These are phyloP conservation scores for Aristolochia fimbriata DNA, from an alignment of 164 flowering plant genomes.

Conservation along the genomic window DNA sequence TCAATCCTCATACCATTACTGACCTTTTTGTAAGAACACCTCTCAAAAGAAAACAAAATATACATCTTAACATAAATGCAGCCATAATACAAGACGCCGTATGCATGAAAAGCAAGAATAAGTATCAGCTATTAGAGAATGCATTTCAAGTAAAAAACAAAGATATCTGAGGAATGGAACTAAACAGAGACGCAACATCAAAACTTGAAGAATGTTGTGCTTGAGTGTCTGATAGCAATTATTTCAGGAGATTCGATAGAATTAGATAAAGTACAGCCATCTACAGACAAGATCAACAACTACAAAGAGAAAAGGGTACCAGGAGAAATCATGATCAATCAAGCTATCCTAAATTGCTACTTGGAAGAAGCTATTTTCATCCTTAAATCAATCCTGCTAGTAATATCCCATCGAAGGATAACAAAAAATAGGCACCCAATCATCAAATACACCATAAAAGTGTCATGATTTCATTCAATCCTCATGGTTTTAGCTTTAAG, in stretches of 20 bases:
- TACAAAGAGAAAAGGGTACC: too few relatives aligned
- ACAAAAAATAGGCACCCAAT: too few relatives aligned
- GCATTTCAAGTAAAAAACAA: neutral
- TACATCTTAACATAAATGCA: neutral
- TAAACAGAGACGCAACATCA: neutral
- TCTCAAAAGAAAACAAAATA: neutral
- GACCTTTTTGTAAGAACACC: neutral
- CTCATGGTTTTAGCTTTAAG: too few relatives aligned
- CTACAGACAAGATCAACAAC: too few relatives aligned
- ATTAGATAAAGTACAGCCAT: neutral
- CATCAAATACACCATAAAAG: too few relatives aligned
- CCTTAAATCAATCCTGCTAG: too few relatives aligned
- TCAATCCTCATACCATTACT: neutral
- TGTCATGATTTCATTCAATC: too few relatives aligned
- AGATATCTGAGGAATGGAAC: neutral
- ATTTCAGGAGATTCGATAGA: neutral
- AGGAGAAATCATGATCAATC: too few relatives aligned
- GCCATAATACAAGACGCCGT: neutral
- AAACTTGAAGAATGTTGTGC: neutral
- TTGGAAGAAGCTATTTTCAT: too few relatives aligned
- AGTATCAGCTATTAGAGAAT: neutral
- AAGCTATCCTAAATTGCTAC: too few relatives aligned
- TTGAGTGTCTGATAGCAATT: neutral
- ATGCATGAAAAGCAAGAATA: neutral
- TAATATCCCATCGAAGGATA: too few relatives aligned